These are phyloP conservation scores for Lasiosphaeria ovina DNA, from an alignment of 495 filamentous ascomycete species.

Conservation along the genomic window DNA sequence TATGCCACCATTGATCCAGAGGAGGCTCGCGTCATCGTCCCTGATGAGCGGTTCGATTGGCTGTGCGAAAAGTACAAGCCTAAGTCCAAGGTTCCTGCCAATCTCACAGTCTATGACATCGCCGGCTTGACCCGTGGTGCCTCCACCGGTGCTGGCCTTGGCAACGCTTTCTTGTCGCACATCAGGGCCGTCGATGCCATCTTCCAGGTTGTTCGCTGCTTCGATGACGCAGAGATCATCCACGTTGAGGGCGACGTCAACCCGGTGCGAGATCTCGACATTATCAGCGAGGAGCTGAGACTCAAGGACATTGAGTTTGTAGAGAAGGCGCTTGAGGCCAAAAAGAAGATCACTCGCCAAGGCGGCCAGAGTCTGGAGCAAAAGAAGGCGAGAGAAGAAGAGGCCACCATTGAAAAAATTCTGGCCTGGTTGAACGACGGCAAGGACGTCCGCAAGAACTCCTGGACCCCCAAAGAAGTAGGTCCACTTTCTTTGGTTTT, in stretches of 20 bases:
- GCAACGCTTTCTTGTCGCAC: slow-evolving; percentile 97
- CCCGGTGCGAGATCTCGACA: slow-evolving; percentile 86
- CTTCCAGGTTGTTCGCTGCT: slow-evolving; percentile 98
- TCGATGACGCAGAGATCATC: slow-evolving; percentile 99
- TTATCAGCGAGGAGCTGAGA: slow-evolving; percentile 94
- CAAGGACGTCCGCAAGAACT: slow-evolving; percentile 87
- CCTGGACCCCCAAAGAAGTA: slow-evolving; percentile 96
- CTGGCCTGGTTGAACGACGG: slow-evolving; percentile 76
- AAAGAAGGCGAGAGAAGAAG: slow-evolving; percentile 95
- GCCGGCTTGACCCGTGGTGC: slow-evolving; percentile 95
- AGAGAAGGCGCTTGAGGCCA: slow-evolving; percentile 85
- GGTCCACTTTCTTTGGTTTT: slow-evolving; percentile 32
- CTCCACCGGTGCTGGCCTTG: slow-evolving; percentile 94
- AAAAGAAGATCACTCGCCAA: slow-evolving; percentile 88
- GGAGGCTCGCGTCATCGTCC: slow-evolving; percentile 96
- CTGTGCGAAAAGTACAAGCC: slow-evolving; percentile 94
- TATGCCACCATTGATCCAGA: slow-evolving; percentile 99
- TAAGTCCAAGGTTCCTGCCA: slow-evolving; percentile 92
- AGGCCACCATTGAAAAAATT: slow-evolving; percentile 87
- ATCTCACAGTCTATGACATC: slow-evolving; percentile 98
- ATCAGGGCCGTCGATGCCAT: slow-evolving; percentile 99
- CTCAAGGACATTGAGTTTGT: slow-evolving; percentile 99
- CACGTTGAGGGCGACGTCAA: slow-evolving; percentile 99
- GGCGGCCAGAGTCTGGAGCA: slow-evolving; percentile 96
- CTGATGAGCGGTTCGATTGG: slow-evolving; percentile 95